Percentiles rank a stretch among this genome's conserved stretches.
Evolutionary conservation across 2,329 filamentous ascomycete genomes (phyloP).

Genomic region (Metarhizium robertsii): DNA sequence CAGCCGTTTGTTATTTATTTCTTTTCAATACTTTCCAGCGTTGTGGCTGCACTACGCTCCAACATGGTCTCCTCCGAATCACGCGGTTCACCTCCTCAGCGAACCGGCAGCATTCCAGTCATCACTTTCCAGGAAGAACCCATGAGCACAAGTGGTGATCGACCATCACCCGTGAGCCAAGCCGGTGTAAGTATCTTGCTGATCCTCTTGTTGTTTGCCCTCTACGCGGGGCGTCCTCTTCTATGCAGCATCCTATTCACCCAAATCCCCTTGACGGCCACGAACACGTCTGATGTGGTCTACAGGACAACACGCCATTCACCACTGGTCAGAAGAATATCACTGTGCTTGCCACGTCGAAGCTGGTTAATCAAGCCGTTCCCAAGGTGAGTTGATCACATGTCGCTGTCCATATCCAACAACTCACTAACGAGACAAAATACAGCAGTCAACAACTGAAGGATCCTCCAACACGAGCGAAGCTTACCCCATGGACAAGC

Average conservation of each 20-base stretch:
- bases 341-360: slow-evolving; percentile 40
- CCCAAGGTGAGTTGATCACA: slow-evolving; percentile 35
- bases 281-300: background rate
- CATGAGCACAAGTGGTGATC: slow-evolving; percentile 8
- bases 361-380: slow-evolving; percentile 43
- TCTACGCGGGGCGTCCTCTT: background rate
- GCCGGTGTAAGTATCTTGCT: slow-evolving; percentile 11
- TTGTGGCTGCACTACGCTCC: slow-evolving; percentile 1
- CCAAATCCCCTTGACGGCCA: background rate
- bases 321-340: slow-evolving; percentile 31
- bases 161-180: slow-evolving; percentile 6
- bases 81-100: slow-evolving; percentile 18
- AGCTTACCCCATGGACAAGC: slow-evolving; percentile 56
- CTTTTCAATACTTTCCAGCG: slow-evolving; percentile 8
- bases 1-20: slow-evolving; percentile 9
- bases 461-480: slow-evolving; percentile 22
- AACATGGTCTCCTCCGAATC: slow-evolving; percentile 22
- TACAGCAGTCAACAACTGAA: slow-evolving; percentile 30
- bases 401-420: background rate
- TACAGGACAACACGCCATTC: slow-evolving; percentile 13
- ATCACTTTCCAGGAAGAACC: slow-evolving; percentile 14
- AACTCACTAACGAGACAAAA: slow-evolving; percentile 8
- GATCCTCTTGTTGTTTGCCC: background rate
- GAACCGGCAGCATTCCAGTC: slow-evolving; percentile 9
- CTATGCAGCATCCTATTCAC: background rate